Evolutionary conservation across 2,329 filamentous ascomycete species (phyloP), one percentile per base, ranked within the genome.

Genomic region (Dissoconium aciculare): DNA sequence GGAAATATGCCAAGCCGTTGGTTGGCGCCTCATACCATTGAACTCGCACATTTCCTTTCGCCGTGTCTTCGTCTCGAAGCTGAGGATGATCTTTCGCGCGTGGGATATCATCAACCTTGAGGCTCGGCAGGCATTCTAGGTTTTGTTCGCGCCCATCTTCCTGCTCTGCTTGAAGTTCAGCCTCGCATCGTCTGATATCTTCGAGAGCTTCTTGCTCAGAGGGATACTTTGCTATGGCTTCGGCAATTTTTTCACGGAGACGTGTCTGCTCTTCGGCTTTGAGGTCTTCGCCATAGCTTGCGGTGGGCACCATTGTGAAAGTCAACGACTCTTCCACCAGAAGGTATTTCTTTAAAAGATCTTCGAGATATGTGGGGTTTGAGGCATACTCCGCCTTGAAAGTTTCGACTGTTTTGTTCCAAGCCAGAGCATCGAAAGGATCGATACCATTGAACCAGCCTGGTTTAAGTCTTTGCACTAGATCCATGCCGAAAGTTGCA

Each of bases 371-470:
- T n/a, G 8, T 23, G 17, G 71, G 70, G 2, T 75, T 79, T 50
- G 81, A 63, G 1, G 74, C 73, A 42, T 87, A 76, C 46, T 74
- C 71, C 1, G 67, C 59, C 57, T 93, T 78, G 58, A 98, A 98
- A 4, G 74, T 74, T 15, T 75, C 63, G 3, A 95, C 75, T 1
- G 82, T 83, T 26, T 89, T 78, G 45, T 93, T 89, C 83, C 85
- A 95, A 2, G 83, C 78, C 19, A 98, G 63, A 9, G 82, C 76
- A 42, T 92, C 76, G 56, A 95, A 91, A 0, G 89, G 87, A 52
- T 95, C 82, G 3, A 84, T 74, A 4, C 87, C 89, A 34, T 89
- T 91, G 57, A 98, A 95, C 89, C 89, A 98, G 36, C 79, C 77
- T 2, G 83, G 78, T 51, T 92, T 81, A 5, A 94, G 66, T 25